These are phyloP conservation scores for Chaetothyriales sp. DNA, from an alignment of 2,329 filamentous ascomycete genomes.

Conservation along the genomic window DNA sequence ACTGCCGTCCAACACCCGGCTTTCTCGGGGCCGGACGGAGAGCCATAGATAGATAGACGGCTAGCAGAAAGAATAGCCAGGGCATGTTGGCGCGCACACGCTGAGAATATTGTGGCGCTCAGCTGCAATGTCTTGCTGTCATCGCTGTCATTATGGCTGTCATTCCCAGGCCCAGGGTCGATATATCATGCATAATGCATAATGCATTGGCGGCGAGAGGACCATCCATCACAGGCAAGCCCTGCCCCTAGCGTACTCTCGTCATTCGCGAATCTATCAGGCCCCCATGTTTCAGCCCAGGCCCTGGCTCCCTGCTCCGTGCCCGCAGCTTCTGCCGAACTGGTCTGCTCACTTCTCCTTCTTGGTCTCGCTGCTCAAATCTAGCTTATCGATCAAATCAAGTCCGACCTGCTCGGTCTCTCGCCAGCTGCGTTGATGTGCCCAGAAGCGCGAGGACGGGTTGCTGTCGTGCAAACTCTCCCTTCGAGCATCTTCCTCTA, in stretches of 20 bases:
- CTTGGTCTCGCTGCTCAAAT: conserved; percentile 6
- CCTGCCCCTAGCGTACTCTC: neutral
- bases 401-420: conserved; percentile 27
- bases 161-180: no score
- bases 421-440: conserved; percentile 29
- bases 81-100: neutral
- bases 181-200: neutral
- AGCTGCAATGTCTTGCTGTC: neutral
- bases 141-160: no score
- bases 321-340: neutral
- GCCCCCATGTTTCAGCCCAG: neutral
- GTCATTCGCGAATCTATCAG: neutral
- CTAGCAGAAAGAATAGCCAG: neutral
- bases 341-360: conserved; percentile 8
- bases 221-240: no score
- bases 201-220: neutral
- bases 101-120: neutral
- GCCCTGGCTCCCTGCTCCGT: no score
- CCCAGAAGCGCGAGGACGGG: conserved; percentile 28
- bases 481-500: conserved; percentile 30
- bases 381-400: conserved; percentile 25
- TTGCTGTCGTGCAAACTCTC: conserved; percentile 20
- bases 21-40: neutral
- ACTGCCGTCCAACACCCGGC: no score
- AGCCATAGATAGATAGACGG: neutral